phyloP scores from a whole-genome alignment of 805 yeast species.

The Candida taoyuanica region DNA sequence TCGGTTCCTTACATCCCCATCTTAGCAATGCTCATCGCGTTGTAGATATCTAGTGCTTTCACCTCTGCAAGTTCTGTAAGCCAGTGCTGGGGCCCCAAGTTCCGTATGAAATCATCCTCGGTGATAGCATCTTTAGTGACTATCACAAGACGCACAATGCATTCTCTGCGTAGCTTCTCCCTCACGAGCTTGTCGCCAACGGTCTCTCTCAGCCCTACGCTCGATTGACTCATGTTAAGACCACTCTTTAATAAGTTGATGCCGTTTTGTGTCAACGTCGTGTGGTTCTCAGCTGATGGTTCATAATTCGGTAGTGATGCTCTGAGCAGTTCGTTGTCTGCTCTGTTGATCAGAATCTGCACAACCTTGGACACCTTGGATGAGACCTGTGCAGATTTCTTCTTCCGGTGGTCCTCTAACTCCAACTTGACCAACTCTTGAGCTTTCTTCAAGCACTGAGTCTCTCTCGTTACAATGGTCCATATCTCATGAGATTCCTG shows the following conservation, averaged over 20 bases:
- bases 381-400: slow-evolving; percentile 18
- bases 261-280: slow-evolving; percentile 13
- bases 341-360: slow-evolving; percentile 22
- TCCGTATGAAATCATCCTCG: slow-evolving; percentile 20
- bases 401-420: slow-evolving; percentile 9
- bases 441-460: slow-evolving; percentile 16
- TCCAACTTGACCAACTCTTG: slow-evolving; percentile 17
- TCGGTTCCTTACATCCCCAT: no score
- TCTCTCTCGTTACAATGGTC: slow-evolving; percentile 12
- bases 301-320: slow-evolving; percentile 11
- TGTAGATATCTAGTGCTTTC: slow-evolving; percentile 2
- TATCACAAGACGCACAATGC: slow-evolving; percentile 20
- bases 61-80: slow-evolving; percentile 17
- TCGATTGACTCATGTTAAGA: slow-evolving; percentile 16
- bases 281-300: slow-evolving; percentile 12
- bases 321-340: slow-evolving; percentile 24
- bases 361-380: slow-evolving; percentile 18
- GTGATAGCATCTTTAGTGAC: slow-evolving; percentile 15
- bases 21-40: neutral
- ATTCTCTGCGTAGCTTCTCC: slow-evolving; percentile 22
- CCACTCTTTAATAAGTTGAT: slow-evolving; percentile 24
- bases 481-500: slow-evolving; percentile 12
- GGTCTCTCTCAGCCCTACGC: slow-evolving; percentile 26
- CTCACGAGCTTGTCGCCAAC: slow-evolving; percentile 17
- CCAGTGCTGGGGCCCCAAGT: slow-evolving; percentile 19